Percentiles rank a stretch among this genome's conserved stretches.
phyloP scores from a whole-genome alignment of 2,329 filamentous ascomycete species.

The Cadophora sp. region DNA sequence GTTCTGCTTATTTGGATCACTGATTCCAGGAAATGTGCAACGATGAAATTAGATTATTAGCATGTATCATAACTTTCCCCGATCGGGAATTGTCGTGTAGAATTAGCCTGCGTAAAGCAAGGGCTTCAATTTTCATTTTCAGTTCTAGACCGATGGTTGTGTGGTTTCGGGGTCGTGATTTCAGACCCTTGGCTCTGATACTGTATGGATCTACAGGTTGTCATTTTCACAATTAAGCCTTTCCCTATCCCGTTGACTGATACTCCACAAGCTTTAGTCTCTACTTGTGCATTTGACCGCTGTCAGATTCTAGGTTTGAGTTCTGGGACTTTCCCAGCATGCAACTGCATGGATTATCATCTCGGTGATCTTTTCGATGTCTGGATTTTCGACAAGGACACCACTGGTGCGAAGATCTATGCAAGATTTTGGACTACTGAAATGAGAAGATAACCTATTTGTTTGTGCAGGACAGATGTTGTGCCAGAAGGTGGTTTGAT shows the following conservation, averaged over 20 bases:
- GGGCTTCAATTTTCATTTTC: not conserved
- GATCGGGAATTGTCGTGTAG: not conserved
- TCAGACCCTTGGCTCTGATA: not conserved
- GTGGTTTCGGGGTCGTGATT: not conserved
- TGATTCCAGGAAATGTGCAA: not conserved
- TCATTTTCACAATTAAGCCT: not conserved
- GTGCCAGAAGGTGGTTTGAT: not conserved
- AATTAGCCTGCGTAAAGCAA: not conserved
- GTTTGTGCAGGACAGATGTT: not conserved
- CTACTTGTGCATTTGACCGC: not conserved
- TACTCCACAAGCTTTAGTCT: not conserved
- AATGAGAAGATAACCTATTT: not conserved
- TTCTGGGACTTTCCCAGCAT: not conserved
- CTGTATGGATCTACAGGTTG: not conserved
- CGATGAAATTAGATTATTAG: not conserved
- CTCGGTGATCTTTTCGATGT: not conserved
- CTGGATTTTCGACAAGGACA: not conserved
- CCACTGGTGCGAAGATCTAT: not conserved
- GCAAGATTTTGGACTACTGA: not conserved
- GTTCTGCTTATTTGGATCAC: not conserved
- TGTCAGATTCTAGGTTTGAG: not conserved
- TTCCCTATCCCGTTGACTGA: too few relatives aligned
- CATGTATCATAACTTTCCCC: not conserved
- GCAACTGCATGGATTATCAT: not conserved
- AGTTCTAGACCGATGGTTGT: not conserved